Evolutionary conservation across 140 eudicot species (phyloP).

Genomic region (Bidens hawaiensis): DNA sequence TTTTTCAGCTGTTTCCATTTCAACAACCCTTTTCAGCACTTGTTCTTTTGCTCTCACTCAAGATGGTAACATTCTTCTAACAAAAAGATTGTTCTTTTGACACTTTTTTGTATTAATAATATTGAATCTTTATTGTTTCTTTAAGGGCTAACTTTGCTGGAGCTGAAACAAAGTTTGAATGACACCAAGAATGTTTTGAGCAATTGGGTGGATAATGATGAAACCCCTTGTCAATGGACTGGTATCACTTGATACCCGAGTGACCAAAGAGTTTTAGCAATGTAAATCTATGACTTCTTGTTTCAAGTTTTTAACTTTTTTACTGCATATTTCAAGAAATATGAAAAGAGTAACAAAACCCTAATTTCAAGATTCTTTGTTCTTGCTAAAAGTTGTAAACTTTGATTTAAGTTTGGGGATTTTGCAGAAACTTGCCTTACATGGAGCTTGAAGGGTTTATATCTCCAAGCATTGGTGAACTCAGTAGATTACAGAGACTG

Average conservation of each 20-base stretch:
- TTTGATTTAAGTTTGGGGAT: slow-evolving; percentile 15
- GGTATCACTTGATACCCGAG: slow-evolving; percentile 75
- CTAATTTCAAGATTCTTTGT: neutral
- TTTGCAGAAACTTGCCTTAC: slow-evolving; percentile 74
- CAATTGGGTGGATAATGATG: slow-evolving; percentile 72
- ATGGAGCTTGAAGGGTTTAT: slow-evolving; percentile 85
- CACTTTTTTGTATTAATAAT: neutral
- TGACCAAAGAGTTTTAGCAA: slow-evolving; percentile 63
- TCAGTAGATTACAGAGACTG: slow-evolving; percentile 78
- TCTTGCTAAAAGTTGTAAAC: neutral
- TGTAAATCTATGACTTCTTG: slow-evolving; percentile 43
- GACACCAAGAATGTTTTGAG: slow-evolving; percentile 58
- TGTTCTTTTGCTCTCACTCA: slow-evolving; percentile 50
- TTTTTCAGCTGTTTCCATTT: slow-evolving; percentile 37
- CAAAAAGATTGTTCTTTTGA: neutral
- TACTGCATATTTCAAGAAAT: neutral
- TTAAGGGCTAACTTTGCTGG: slow-evolving; percentile 70
- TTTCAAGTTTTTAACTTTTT: slow-evolving; percentile 9
- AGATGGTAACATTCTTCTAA: slow-evolving; percentile 54
- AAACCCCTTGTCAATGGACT: slow-evolving; percentile 81
- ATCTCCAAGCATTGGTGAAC: slow-evolving; percentile 87
- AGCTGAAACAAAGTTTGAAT: slow-evolving; percentile 65
- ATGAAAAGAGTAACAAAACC: neutral
- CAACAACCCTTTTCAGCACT: slow-evolving; percentile 55
- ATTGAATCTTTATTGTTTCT: slow-evolving; percentile 1